Evolutionary conservation across 768 basidiomycete genomes (phyloP), one percentile per base, ranked within the genome.

Genomic region (Kwoniella dejecticola): DNA sequence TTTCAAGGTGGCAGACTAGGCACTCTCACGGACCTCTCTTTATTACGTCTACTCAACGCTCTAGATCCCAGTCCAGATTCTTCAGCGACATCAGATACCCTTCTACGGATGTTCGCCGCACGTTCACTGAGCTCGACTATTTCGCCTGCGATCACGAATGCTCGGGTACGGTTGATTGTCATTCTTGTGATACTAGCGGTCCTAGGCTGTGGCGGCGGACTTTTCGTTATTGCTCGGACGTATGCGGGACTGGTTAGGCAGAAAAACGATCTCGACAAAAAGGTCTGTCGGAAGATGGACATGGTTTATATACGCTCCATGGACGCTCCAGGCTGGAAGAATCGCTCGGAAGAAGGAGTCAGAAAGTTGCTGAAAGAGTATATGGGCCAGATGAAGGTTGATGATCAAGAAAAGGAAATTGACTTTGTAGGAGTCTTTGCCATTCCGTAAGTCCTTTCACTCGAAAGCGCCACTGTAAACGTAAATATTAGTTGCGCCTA

Each of bases 401-500:
- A 59, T 55, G 86, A 68, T 55, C 66, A 47, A 81, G 82, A 60
- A 80, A 76, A 45, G 29, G 58, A 57, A 62, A 80, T 90, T 38
- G 88, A 90, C 66, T 81, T 91, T 4, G 83, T 85, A 57, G 86
- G 84, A 62, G 79, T 91, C 10, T 91, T 89, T 77, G 88, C 89
- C 2, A 84, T 91, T 40, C 84, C 85, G 89, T 90, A 74, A 62
- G 83, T 78, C 33, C 38, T 27, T 7, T 36, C 33, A 36, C 33
- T 7, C 33, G 33, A 15, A 36, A 7, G 7, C 15, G 41, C 7
- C 6, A 6, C 17, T 19, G 41, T 42, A 13, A 42, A n/a, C n/a
- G n/a, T n/a, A n/a, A 42, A 13, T 42, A 19, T 42, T 54, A 15
- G 60, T n/a, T n/a, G n/a, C n/a, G n/a, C 55, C 27, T 58, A 44